phyloP scores from a whole-genome alignment of 2,329 filamentous ascomycete genomes.

The Colletotrichum truncatum region DNA sequence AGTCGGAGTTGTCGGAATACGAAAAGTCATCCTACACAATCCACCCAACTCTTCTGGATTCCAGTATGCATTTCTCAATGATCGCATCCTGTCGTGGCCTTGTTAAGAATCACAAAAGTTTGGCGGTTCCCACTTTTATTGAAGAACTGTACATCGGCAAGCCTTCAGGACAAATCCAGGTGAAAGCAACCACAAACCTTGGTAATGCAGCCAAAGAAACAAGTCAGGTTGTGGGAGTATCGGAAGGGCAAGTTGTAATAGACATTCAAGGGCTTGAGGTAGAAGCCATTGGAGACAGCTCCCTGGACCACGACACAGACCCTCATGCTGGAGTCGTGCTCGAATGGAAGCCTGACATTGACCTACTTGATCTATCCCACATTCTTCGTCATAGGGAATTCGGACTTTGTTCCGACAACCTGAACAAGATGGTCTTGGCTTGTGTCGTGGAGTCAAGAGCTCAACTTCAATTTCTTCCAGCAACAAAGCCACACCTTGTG shows the following conservation, averaged over 20 bases:
- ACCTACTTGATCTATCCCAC: background rate
- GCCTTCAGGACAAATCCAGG: background rate
- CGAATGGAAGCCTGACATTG: slow-evolving; percentile 22
- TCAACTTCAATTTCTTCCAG: slow-evolving; percentile 16
- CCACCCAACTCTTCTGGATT: slow-evolving; percentile 49
- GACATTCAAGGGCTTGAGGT: slow-evolving; percentile 9
- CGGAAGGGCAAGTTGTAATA: slow-evolving; percentile 2
- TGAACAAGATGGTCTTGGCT: slow-evolving; percentile 5
- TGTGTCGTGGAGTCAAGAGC: slow-evolving; percentile 17
- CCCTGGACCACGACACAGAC: background rate
- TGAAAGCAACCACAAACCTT: background rate
- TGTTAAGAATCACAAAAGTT: background rate
- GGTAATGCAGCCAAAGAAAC: background rate
- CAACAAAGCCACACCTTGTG: slow-evolving; percentile 13
- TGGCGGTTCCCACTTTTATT: slow-evolving; percentile 8
- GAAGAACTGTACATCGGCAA: slow-evolving; percentile 10
- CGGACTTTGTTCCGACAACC: background rate
- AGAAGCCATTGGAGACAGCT: background rate
- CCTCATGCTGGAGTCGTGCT: slow-evolving; percentile 5
- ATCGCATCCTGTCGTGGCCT: slow-evolving; percentile 30
- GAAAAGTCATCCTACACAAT: slow-evolving; percentile 35
- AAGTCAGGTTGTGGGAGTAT: background rate
- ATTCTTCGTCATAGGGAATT: background rate
- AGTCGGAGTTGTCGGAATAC: background rate
- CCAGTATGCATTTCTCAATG: slow-evolving; percentile 41